Base-by-base conservation (phyloP, 176 grass and related monocot species). In the Rhynchospora pubera region DNA sequence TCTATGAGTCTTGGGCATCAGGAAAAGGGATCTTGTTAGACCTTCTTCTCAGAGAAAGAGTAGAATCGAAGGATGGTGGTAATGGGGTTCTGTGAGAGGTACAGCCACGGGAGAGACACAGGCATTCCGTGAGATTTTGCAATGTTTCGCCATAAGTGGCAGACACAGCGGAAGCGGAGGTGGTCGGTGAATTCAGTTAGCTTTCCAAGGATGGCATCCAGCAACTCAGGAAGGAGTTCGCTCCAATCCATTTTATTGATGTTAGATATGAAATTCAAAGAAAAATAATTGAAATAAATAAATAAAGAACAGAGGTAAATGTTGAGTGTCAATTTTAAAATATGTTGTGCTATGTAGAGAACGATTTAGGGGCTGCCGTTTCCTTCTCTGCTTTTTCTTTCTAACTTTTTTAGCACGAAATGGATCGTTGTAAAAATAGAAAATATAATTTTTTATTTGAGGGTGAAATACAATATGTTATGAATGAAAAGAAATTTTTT, bases 161-260 rank as follows among this genome's bases (percentile, higher is more conserved):
- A 92, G 58, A 92, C 91, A 53, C 87, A 26, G 79, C 82, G 82
- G 88, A 92, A 92, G 14, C 87, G 78, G 1, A 85, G 63, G 79
- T 87, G 82, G 79, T 92, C 88, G 7, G 88, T 85, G 56, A 86
- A 82, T 85, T 92, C 85, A 5, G 58, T 77, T 82, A 92, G 72
- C 12, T 65, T 57, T 19, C 82, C 82, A 57, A 85, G 64, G 85
- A 92, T 87, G 57, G 82, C 59, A 1, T 61, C n/a, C 87, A 92
- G 88, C 85, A 90, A 83, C 24, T 92, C 91, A 10, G 79, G 55
- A 2, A 85, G 85, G 46, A 90, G 75, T 47, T 88, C 79, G 0
- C 79, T 79, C 89, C 83, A 91, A 10, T 83, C 72, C 34, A 66
- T 66, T 24, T 66, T 66, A 39, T 39, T 39, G 2, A 39, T 39